Evolutionary conservation across 345 rosid genomes (phyloP).

Genomic region (Eucalyptus cloeziana): DNA sequence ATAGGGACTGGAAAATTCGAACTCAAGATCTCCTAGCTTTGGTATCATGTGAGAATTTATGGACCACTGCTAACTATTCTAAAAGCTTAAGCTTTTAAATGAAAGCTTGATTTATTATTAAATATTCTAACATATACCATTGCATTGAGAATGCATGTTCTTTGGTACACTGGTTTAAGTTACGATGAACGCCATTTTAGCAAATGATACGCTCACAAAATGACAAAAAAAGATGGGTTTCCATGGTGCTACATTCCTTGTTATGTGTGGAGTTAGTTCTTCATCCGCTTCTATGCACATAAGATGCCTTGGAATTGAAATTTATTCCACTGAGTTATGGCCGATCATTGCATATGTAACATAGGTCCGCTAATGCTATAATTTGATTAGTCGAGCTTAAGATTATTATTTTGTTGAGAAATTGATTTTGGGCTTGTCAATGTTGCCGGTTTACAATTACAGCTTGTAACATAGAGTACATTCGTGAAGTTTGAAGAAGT

Average conservation of each 20-base stretch:
- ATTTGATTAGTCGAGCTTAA: neutral
- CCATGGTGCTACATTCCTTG: neutral
- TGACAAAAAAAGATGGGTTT: neutral
- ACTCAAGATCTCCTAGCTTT: too few relatives aligned
- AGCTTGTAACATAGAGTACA: neutral
- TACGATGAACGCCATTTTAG: neutral
- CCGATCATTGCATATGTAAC: neutral
- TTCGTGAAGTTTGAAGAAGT: neutral
- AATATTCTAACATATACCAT: neutral
- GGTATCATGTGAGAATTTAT: too few relatives aligned
- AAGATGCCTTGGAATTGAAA: neutral
- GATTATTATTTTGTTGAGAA: neutral
- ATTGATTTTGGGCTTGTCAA: neutral
- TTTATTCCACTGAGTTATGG: neutral
- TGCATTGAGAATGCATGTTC: neutral
- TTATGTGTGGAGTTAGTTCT: neutral
- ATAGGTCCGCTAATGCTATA: neutral
- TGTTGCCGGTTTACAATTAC: neutral
- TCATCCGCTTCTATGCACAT: neutral
- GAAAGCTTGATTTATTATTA: too few relatives aligned
- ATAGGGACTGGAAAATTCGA: too few relatives aligned
- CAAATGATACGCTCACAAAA: neutral
- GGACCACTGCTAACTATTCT: too few relatives aligned
- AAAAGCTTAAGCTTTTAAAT: too few relatives aligned
- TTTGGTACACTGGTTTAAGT: neutral